A percentile compares a stretch with the other conserved stretches of the same genome.
These are phyloP conservation scores for Draba incana DNA, from an alignment of 345 rosid species.

Conservation along the genomic window DNA sequence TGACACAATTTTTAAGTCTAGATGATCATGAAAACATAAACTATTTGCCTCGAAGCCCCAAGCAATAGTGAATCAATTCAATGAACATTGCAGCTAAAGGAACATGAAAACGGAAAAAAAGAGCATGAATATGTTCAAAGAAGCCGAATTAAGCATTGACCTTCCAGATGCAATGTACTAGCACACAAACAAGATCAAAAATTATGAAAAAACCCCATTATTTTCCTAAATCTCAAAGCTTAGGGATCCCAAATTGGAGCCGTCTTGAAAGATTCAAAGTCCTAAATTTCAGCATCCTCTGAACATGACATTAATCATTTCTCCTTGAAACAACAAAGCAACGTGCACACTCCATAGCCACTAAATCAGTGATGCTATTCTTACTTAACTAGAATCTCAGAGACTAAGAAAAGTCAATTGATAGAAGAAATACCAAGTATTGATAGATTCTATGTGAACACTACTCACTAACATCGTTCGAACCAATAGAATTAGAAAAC, in stretches of 20 bases:
- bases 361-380: not conserved
- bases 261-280: constrained; percentile 3
- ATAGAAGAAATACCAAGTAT: constrained; percentile 5
- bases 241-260: constrained; percentile 18
- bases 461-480: not conserved
- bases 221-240: not conserved
- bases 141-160: not conserved
- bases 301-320: constrained; percentile 15
- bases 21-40: not conserved
- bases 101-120: constrained; percentile 4
- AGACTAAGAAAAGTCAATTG: constrained; percentile 9
- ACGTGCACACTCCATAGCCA: not conserved
- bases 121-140: constrained; percentile 22
- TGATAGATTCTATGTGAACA: constrained; percentile 16
- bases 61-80: constrained; percentile 1
- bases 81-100: constrained; percentile 13
- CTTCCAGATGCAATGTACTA: constrained; percentile 24
- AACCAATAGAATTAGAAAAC: not conserved
- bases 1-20: constrained; percentile 2
- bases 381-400: constrained; percentile 1
- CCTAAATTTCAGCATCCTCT: not conserved
- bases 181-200: not conserved
- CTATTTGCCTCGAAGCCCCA: constrained; percentile 5
- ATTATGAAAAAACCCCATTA: not conserved
- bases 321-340: constrained; percentile 1